Percentiles rank a stretch among this genome's conserved stretches.
Conservation (phyloP, 805 yeast genomes). For the Suhomyces sp. region DNA sequence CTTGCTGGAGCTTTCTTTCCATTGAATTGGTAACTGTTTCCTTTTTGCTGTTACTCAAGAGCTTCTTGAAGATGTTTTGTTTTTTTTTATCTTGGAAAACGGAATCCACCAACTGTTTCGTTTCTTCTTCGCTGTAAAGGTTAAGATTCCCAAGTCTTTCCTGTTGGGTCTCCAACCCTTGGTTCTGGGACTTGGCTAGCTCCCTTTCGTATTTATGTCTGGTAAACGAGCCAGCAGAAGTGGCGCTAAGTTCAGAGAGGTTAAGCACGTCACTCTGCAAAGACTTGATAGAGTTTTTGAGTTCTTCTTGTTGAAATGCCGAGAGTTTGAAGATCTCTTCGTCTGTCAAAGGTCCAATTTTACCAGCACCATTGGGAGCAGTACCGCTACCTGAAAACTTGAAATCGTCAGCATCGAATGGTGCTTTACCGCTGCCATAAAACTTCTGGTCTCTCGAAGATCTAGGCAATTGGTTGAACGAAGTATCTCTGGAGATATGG, state of each 20-base stretch:
- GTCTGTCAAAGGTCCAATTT: constrained; percentile 17
- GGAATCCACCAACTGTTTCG: constrained; percentile 32
- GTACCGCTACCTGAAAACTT: constrained; percentile 22
- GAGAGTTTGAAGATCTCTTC: constrained; percentile 28
- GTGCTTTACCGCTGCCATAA: constrained; percentile 12
- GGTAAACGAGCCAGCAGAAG: constrained; percentile 82
- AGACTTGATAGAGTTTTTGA: constrained; percentile 39
- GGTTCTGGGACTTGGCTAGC: constrained; percentile 3
- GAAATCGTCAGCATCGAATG: constrained; percentile 40
- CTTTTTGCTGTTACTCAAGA: constrained; percentile 31
- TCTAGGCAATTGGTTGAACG: not conserved
- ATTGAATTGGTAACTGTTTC: constrained; percentile 26
- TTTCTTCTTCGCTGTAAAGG: constrained; percentile 17
- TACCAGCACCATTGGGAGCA: constrained; percentile 8
- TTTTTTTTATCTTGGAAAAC: constrained; percentile 43
- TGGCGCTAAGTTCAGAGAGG: constrained; percentile 75
- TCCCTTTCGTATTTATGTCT: constrained; percentile 61
- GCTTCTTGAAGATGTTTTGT: constrained; percentile 45
- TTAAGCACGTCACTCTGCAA: constrained; percentile 47
- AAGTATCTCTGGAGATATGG: constrained; percentile 4
- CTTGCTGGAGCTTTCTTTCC: constrained; percentile 32
- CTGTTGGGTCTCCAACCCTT: constrained; percentile 17
- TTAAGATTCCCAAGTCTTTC: constrained; percentile 20
- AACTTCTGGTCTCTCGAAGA: not conserved
- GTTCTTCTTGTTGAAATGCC: constrained; percentile 34